Evolutionary conservation across 306 rosid genomes (phyloP).

Genomic region (Hippophae tibetana): DNA sequence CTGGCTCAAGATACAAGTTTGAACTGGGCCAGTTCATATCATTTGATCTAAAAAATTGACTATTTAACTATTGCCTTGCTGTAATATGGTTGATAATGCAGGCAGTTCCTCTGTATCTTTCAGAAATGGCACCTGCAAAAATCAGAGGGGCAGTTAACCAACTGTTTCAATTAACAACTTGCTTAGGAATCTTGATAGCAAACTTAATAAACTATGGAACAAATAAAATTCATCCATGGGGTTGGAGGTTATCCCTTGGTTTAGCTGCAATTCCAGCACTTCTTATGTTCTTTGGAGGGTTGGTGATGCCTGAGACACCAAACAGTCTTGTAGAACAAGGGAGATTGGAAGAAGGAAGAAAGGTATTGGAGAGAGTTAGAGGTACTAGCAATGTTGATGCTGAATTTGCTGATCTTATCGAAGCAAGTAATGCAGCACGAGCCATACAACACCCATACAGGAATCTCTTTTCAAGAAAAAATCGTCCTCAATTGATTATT

Average conservation of each 20-base stretch:
- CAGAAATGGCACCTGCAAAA: constrained; percentile 86
- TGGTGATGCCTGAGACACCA: constrained; percentile 80
- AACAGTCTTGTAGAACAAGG: constrained; percentile 88
- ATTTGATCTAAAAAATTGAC: too few species aligned
- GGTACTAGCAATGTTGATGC: constrained; percentile 83
- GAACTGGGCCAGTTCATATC: too few species aligned
- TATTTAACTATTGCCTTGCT: too few species aligned
- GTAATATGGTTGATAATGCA: constrained; percentile 9
- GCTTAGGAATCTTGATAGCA: constrained; percentile 59
- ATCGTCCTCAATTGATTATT: constrained; percentile 82
- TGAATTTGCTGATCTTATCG: constrained; percentile 73
- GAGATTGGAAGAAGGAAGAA: constrained; percentile 53
- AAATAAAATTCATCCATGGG: constrained; percentile 62
- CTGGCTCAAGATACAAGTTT: too few species aligned
- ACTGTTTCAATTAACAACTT: constrained; percentile 81
- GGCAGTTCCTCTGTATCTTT: constrained; percentile 88
- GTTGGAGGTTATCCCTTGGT: constrained; percentile 86
- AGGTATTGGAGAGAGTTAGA: constrained; percentile 64
- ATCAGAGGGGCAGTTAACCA: constrained; percentile 86
- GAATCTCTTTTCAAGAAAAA: constrained; percentile 56
- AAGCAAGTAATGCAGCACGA: constrained; percentile 68
- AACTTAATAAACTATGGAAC: constrained; percentile 59
- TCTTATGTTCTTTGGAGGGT: constrained; percentile 75
- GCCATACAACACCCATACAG: constrained; percentile 52
- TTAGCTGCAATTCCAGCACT: constrained; percentile 69